These are phyloP conservation scores for Saturnispora bothae DNA, from an alignment of 805 yeast species.

Conservation along the genomic window DNA sequence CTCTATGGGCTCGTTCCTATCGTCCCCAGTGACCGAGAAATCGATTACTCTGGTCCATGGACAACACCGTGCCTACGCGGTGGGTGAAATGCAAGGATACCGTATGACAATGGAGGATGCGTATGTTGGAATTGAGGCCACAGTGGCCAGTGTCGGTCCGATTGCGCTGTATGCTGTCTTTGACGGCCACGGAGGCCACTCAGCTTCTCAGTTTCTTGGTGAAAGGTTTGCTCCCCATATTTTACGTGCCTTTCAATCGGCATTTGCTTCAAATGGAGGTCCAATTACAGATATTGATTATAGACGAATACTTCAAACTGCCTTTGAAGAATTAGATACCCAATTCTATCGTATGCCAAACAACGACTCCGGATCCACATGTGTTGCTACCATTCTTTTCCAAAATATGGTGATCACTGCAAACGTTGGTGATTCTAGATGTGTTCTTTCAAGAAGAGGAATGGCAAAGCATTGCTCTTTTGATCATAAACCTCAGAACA, in stretches of 20 bases:
- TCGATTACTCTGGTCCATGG: slow-evolving; percentile 38
- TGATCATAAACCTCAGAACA: slow-evolving; percentile 54
- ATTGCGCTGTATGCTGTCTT: slow-evolving; percentile 55
- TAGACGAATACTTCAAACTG: slow-evolving; percentile 28
- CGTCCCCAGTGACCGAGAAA: slow-evolving; percentile 67
- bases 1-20: slow-evolving; percentile 61
- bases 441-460: slow-evolving; percentile 46
- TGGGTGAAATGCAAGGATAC: slow-evolving; percentile 75
- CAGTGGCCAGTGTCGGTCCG: slow-evolving; percentile 1
- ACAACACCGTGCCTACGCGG: slow-evolving; percentile 41
- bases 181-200: slow-evolving; percentile 76
- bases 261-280: background rate
- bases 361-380: slow-evolving; percentile 43
- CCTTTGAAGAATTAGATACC: slow-evolving; percentile 37
- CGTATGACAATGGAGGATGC: slow-evolving; percentile 71
- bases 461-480: slow-evolving; percentile 49
- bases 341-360: slow-evolving; percentile 30
- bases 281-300: slow-evolving; percentile 19
- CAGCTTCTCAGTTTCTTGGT: slow-evolving; percentile 46
- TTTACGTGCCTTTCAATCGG: slow-evolving; percentile 2
- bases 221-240: slow-evolving; percentile 26
- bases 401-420: slow-evolving; percentile 42
- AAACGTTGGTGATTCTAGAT: slow-evolving; percentile 70
- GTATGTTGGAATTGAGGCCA: slow-evolving; percentile 36
- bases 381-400: slow-evolving; percentile 35